phyloP scores from a whole-genome alignment of 2,329 filamentous ascomycete species.

The Colletotrichum sp. region DNA sequence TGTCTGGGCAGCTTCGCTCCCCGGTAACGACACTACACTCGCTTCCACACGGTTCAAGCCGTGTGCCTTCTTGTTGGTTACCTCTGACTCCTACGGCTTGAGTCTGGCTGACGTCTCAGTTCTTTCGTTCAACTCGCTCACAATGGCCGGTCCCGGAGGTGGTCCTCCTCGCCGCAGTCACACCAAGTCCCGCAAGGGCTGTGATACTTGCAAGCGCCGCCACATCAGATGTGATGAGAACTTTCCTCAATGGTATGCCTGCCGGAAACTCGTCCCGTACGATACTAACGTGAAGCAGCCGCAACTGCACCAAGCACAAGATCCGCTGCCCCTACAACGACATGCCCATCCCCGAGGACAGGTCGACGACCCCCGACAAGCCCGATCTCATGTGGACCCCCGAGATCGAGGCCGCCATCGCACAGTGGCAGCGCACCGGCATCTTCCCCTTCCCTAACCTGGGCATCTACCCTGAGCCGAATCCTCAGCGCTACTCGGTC shows the following conservation, averaged over 20 bases:
- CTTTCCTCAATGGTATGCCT: conserved; percentile 87
- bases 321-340: conserved; percentile 98
- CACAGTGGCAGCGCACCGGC: conserved; percentile 83
- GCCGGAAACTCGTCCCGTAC: neutral
- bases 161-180: conserved; percentile 91
- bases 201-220: conserved; percentile 95
- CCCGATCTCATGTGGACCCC: conserved; percentile 83
- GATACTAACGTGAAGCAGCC: conserved; percentile 57
- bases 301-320: conserved; percentile 99
- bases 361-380: conserved; percentile 65
- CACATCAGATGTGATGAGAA: conserved; percentile 98
- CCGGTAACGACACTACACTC: conserved; percentile 18
- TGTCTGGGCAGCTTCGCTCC: neutral
- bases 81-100: neutral
- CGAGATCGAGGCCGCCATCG: conserved; percentile 81
- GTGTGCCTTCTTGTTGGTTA: conserved; percentile 35
- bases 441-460: conserved; percentile 86
- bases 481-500: conserved; percentile 73
- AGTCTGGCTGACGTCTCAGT: conserved; percentile 21
- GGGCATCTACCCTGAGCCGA: conserved; percentile 75
- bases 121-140: conserved; percentile 37
- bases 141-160: conserved; percentile 93
- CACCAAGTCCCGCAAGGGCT: conserved; percentile 98
- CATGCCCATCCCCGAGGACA: conserved; percentile 70
- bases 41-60: conserved; percentile 23